Base-by-base conservation (phyloP, 2,329 filamentous ascomycete species). In the Dactylellina parvicollis region DNA sequence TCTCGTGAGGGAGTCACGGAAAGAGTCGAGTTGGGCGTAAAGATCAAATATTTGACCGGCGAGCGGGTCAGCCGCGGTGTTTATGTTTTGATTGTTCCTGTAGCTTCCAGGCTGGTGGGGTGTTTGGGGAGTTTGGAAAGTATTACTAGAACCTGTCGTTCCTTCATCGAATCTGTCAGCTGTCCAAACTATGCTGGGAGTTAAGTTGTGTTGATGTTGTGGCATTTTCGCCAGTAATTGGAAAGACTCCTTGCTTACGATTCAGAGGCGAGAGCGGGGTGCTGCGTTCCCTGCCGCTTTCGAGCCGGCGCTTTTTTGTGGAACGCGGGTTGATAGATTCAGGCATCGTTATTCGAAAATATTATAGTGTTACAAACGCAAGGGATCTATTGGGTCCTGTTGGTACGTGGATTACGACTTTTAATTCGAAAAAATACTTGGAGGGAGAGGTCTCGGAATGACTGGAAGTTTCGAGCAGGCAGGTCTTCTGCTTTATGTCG, bases 231-330 rank as follows among this genome's bases (percentile, higher is more conserved):
- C 18, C 9, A 32, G 26, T 9, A n/a, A n/a, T n/a, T n/a, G 50
- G 50, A 5, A 40, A 4, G 18, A 30, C 24, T 38, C 12, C 42
- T 4, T 49, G 46, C 66, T 50, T 34, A 71, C 56, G 50, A 54
- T 49, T 34, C 7, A 52, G 24, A 20, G 24, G 24, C 28, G 18
- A 28, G 24, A 24, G 57, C 50, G 61, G 61, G 38, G 50, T 47
- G 34, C 18, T 34, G 12, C 38, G 16, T 30, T 65, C 24, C 38
- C 47, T 28, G 34, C 24, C n/a, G 14, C n/a, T 52, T 38, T 52
- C 49, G 16, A 62, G 49, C 3, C 57, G 66, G 30, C 66, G 66
- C 57, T 64, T 71, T 61, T 64, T 71, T 2, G 66, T 16, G 32
- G 66, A 57, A 49, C 57, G 57, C 16, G 66, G 50, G 12, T 44